A percentile compares a stretch with the other conserved stretches of the same genome.
phyloP scores from a whole-genome alignment of 1,284 basidiomycete genomes.

The Cryptococcus sp. region DNA sequence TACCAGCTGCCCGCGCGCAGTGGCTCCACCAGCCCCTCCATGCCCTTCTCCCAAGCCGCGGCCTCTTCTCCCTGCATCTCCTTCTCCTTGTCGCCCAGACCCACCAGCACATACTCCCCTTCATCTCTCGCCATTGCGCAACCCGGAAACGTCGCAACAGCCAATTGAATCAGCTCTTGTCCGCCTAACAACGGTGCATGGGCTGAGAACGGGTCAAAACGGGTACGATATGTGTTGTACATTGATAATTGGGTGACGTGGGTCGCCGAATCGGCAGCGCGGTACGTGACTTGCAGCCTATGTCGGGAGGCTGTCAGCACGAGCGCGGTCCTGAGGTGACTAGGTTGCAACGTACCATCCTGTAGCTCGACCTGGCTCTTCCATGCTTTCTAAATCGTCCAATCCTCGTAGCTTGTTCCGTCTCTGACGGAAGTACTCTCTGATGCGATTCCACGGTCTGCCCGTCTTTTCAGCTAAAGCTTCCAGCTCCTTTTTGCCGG shows the following conservation, averaged over 20 bases:
- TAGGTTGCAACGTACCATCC: slow-evolving; percentile 37
- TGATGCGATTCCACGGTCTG: slow-evolving; percentile 44
- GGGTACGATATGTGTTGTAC: slow-evolving; percentile 44
- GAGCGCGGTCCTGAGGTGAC: neutral
- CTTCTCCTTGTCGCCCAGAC: slow-evolving; percentile 37
- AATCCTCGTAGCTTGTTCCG: slow-evolving; percentile 48
- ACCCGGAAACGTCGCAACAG: slow-evolving; percentile 47
- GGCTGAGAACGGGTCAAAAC: slow-evolving; percentile 44
- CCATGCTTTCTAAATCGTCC: slow-evolving; percentile 41
- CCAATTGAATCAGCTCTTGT: slow-evolving; percentile 49
- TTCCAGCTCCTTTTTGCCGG: slow-evolving; percentile 39
- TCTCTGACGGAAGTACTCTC: slow-evolving; percentile 50
- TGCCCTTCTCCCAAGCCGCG: slow-evolving; percentile 30
- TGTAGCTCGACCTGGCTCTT: slow-evolving; percentile 46
- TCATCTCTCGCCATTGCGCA: slow-evolving; percentile 48
- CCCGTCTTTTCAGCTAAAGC: slow-evolving; percentile 42
- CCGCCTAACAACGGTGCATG: slow-evolving; percentile 39
- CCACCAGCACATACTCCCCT: slow-evolving; percentile 44
- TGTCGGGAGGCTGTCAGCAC: neutral
- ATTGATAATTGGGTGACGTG: slow-evolving; percentile 41
- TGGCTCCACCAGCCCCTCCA: slow-evolving; percentile 46
- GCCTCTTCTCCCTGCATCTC: slow-evolving; percentile 9
- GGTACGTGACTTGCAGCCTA: slow-evolving; percentile 48
- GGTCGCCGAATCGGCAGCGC: slow-evolving; percentile 24
- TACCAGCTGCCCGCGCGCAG: slow-evolving; percentile 45